Conservation (phyloP, 495 filamentous ascomycete species). For the Penicillium pancosmium region DNA sequence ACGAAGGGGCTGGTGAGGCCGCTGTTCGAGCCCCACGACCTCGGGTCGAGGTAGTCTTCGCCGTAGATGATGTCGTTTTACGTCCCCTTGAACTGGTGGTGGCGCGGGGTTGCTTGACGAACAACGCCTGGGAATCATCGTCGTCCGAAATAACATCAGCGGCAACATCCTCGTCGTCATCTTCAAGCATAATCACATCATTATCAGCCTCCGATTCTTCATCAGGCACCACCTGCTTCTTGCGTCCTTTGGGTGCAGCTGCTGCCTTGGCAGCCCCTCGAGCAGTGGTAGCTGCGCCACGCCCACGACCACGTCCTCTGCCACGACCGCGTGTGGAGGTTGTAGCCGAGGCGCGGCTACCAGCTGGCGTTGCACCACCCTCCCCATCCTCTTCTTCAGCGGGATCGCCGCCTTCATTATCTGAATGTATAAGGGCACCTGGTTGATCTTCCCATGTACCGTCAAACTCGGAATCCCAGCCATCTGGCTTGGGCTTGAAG, state of each 20-base stretch:
- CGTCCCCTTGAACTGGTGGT: constrained; percentile 30
- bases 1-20: constrained; percentile 48
- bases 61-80: constrained; percentile 22
- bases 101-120: constrained; percentile 55
- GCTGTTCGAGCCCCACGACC: constrained; percentile 36
- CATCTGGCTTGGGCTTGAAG: constrained; percentile 73
- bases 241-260: constrained; percentile 41
- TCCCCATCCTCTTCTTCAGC: constrained; percentile 51
- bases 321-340: constrained; percentile 52
- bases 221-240: constrained; percentile 54
- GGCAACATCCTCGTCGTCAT: constrained; percentile 64
- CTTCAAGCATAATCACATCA: constrained; percentile 64
- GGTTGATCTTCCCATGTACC: constrained; percentile 84
- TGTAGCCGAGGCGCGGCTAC: constrained; percentile 28
- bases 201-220: constrained; percentile 66
- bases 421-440: constrained; percentile 63
- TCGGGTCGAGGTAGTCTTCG: constrained; percentile 33
- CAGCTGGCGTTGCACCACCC: constrained; percentile 35
- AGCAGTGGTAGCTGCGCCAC: constrained; percentile 42
- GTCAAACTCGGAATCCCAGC: constrained; percentile 85
- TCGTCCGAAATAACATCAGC: constrained; percentile 35
- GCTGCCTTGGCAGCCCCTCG: constrained; percentile 41
- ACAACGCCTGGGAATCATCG: constrained; percentile 53
- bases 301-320: constrained; percentile 55
- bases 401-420: constrained; percentile 53